Conservation (phyloP, 805 yeast genomes). For the Ogataea allantospora region DNA sequence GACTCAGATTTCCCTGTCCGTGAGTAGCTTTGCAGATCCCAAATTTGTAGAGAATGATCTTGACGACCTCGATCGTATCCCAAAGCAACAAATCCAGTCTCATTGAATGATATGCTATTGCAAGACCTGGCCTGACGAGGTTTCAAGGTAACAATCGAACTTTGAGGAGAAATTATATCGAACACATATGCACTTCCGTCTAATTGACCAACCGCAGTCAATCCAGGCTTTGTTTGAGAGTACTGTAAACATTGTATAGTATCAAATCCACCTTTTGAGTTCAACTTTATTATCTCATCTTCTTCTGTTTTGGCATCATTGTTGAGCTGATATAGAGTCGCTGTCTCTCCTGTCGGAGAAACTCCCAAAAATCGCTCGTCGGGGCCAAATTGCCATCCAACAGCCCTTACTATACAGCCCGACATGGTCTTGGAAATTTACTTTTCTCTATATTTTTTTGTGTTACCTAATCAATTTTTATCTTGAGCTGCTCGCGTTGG, state of each 20-base stretch:
- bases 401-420: conserved; percentile 58
- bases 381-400: conserved; percentile 55
- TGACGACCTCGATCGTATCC: conserved; percentile 78
- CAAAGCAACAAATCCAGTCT: conserved; percentile 63
- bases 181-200: conserved; percentile 66
- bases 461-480: conserved; percentile 16
- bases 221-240: conserved; percentile 52
- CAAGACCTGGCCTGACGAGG: conserved; percentile 74
- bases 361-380: conserved; percentile 64
- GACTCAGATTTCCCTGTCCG: conserved; percentile 45
- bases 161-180: conserved; percentile 46
- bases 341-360: conserved; percentile 79
- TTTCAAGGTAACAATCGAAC: conserved; percentile 41
- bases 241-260: conserved; percentile 66
- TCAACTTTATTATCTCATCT: conserved; percentile 46
- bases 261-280: conserved; percentile 61
- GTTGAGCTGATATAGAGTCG: conserved; percentile 60
- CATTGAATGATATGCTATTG: conserved; percentile 69
- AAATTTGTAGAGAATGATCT: conserved; percentile 73
- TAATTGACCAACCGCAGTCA: conserved; percentile 71
- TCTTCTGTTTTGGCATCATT: conserved; percentile 40
- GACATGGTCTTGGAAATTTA: conserved; percentile 40
- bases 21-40: conserved; percentile 70
- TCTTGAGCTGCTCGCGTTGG: conserved; percentile 38
- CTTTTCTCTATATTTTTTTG: neutral